Conservation (phyloP, 805 yeast species). For the Tetrapisispora iriomotensis region DNA sequence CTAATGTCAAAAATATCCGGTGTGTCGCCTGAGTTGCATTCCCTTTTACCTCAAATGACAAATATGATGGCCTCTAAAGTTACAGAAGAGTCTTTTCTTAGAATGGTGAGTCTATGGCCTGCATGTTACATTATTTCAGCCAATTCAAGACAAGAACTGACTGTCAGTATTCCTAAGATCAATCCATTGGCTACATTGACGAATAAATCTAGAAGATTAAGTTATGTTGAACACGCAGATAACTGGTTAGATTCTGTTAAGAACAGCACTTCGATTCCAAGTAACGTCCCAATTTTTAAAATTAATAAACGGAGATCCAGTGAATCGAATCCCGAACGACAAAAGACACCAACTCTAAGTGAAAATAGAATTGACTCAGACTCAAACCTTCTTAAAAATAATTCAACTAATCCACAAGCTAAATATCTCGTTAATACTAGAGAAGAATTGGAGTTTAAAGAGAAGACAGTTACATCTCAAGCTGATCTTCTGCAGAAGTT, state of each 20-base stretch:
- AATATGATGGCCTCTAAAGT: constrained; percentile 23
- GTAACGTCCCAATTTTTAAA: constrained; percentile 17
- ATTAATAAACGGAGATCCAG: constrained; percentile 19
- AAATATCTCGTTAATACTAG: constrained; percentile 15
- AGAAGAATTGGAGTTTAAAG: constrained; percentile 12
- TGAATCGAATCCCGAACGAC: constrained; percentile 10
- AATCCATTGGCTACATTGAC: constrained; percentile 14
- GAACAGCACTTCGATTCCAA: constrained; percentile 6
- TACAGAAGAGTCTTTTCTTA: constrained; percentile 17
- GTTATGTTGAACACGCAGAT: constrained; percentile 18
- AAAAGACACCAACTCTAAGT: not conserved
- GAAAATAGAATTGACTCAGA: not conserved
- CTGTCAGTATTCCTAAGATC: constrained; percentile 14
- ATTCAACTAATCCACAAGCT: not conserved
- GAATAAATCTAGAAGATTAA: constrained; percentile 21
- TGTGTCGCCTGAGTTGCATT: constrained; percentile 13
- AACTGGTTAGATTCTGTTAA: constrained; percentile 11
- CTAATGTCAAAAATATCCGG: constrained; percentile 15
- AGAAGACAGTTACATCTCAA: constrained; percentile 16
- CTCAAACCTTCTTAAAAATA: not conserved
- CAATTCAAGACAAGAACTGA: constrained; percentile 16
- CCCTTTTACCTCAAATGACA: constrained; percentile 23
- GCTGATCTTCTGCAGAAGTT: constrained; percentile 20
- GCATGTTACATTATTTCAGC: constrained; percentile 18
- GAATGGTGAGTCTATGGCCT: constrained; percentile 25